These are phyloP conservation scores for Scolecobasidium constrictum DNA, from an alignment of 2,329 filamentous ascomycete genomes.

Conservation along the genomic window DNA sequence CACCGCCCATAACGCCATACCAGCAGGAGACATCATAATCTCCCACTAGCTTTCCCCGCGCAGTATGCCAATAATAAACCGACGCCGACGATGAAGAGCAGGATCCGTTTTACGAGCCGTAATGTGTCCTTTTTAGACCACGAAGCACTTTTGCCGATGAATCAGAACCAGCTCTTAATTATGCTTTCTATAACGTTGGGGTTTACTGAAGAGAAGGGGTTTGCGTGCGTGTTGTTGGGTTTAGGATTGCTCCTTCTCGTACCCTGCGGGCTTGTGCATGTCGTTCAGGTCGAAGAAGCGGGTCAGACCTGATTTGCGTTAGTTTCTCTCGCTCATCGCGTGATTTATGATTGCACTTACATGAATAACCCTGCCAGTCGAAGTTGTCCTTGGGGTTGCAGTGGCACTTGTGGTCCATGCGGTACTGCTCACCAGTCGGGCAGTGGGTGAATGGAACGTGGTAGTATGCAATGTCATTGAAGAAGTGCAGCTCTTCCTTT, in stretches of 20 bases:
- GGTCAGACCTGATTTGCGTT: constrained; percentile 55
- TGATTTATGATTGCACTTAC: constrained; percentile 44
- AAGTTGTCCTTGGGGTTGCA: constrained; percentile 97
- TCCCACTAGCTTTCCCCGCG: constrained; percentile 1
- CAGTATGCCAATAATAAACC: constrained; percentile 1
- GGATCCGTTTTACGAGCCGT: constrained; percentile 3
- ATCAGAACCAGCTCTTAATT: too few species aligned
- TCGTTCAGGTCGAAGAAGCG: constrained; percentile 77
- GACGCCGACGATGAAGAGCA: constrained; percentile 1
- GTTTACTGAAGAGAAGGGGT: too few species aligned
- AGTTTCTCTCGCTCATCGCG: not conserved
- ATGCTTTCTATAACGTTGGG: too few species aligned
- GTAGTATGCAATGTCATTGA: constrained; percentile 97
- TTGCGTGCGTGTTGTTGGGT: too few species aligned
- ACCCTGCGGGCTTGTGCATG: constrained; percentile 74
- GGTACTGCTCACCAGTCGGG: constrained; percentile 76
- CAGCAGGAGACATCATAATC: too few species aligned
- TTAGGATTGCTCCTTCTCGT: constrained; percentile 52
- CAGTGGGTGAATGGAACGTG: constrained; percentile 98
- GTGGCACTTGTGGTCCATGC: constrained; percentile 78
- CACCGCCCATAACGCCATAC: too few species aligned
- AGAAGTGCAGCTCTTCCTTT: constrained; percentile 95
- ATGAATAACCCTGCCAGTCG: constrained; percentile 98
- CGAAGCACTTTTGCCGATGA: constrained; percentile 5
- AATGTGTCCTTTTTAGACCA: constrained; percentile 7